Evolutionary conservation across 176 grass and related monocot genomes (phyloP), one percentile per base, ranked within the genome.

Genomic region (Aegilops longissima): DNA sequence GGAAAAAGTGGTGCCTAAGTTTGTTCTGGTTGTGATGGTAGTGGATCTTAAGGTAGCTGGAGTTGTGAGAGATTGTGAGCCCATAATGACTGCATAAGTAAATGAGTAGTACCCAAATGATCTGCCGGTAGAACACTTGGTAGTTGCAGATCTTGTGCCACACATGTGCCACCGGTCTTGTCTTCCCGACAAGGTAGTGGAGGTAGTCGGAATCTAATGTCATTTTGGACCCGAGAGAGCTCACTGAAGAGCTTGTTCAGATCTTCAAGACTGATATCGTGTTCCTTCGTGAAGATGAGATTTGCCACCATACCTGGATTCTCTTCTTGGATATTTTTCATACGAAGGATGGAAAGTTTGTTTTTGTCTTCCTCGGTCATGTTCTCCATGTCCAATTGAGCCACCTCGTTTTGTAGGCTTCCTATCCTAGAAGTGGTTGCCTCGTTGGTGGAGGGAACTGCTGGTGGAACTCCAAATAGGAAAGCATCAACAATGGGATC

Each of bases 401-500:
- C 70, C 38, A 73, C 70, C 70, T 73, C 36, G 4, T n/a, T 44
- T 25, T 73, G 70, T 6, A 73, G n/a, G 11, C 5, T 24, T 13
- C 11, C n/a, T 45, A 73, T 45, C 39, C 12, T 73, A 3, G 70
- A 11, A 45, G 12, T 40, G 40, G 40, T 73, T 73, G 11, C 38
- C 70, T 73, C 70, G 7, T 25, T 5, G 21, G 5, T 2, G 3
- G 4, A 44, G 23, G 11, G 5, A 45, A n/a, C 2, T 45, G n/a
- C 3, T 73, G n/a, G 70, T 45, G 38, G 38, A 45, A 2, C 11
- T 42, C 70, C 38, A 14, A 12, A 73, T 12, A 73, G 20, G 20
- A 44, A 73, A 73, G 70, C 11, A 45, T 73, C 70, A 73, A 73
- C 38, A 73, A 73, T 73, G 38, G 70, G 70, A 11, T 73, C 11